phyloP scores from a whole-genome alignment of 2,329 filamentous ascomycete species.

The Colletotrichum sp. region DNA sequence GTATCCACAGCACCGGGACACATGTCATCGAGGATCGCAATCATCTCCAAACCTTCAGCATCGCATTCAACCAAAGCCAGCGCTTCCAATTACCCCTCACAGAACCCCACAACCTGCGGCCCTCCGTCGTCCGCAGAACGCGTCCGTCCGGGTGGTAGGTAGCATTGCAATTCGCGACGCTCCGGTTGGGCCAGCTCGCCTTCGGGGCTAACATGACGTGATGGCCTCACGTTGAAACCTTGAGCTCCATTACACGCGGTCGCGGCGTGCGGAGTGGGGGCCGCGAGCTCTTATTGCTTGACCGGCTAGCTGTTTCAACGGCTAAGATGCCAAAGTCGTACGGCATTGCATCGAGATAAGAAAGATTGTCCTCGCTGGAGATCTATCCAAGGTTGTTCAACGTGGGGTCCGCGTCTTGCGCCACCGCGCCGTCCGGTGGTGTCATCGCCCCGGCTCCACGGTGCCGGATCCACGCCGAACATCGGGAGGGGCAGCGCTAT shows the following conservation, averaged over 20 bases:
- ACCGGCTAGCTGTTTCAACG: background rate
- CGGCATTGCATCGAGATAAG: background rate
- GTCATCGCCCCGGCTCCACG: conserved; percentile 20
- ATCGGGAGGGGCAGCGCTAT: conserved; percentile 16
- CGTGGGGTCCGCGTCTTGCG: conserved; percentile 5
- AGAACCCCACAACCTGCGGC: background rate
- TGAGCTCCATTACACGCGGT: background rate
- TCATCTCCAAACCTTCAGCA: background rate
- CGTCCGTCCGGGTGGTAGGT: background rate
- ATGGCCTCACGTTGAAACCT: conserved; percentile 1
- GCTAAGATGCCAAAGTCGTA: background rate
- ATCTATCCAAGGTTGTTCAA: background rate
- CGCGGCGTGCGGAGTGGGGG: background rate
- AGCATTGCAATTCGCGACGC: background rate
- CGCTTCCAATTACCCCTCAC: background rate
- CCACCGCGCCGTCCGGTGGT: conserved; percentile 19
- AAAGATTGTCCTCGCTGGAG: background rate
- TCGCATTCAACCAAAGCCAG: background rate
- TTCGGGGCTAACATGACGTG: conserved; percentile 23
- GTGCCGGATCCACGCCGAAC: conserved; percentile 18
- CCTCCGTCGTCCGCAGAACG: background rate
- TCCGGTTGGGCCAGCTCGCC: conserved; percentile 7
- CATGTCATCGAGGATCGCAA: background rate
- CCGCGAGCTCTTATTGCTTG: background rate
- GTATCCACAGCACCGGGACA: background rate